These are phyloP conservation scores for Vaccinium corymbosum DNA, from an alignment of 148 eudicot species.

Conservation along the genomic window DNA sequence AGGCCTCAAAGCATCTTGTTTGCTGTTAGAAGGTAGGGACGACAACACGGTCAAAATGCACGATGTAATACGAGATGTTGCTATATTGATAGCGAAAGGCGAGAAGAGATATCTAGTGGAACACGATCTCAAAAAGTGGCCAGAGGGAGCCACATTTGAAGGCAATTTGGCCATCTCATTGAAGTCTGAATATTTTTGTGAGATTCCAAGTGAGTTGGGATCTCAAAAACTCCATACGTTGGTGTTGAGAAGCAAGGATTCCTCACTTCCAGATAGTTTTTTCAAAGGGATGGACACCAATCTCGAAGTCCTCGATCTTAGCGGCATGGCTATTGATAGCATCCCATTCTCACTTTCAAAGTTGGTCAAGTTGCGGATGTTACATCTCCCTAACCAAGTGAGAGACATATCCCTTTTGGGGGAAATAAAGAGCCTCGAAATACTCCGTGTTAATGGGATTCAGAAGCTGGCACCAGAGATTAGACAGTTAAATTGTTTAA, in stretches of 20 bases:
- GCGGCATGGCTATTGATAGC: neutral
- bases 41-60: neutral
- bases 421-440: neutral
- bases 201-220: neutral
- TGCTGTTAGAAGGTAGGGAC: neutral
- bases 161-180: constrained; percentile 3
- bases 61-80: constrained; percentile 15
- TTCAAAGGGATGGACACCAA: neutral
- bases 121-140: neutral
- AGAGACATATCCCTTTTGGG: neutral
- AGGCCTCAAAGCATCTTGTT: neutral
- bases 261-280: neutral
- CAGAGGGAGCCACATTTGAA: neutral
- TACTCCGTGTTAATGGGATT: neutral
- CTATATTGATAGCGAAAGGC: neutral
- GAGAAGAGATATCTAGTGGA: neutral
- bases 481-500: neutral
- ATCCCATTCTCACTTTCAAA: neutral
- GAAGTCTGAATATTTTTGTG: neutral
- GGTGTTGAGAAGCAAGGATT: neutral
- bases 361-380: neutral
- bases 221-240: neutral
- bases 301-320: neutral
- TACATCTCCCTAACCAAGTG: neutral
- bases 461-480: neutral